Percentiles rank a stretch among this genome's conserved stretches.
Evolutionary conservation across 1,284 basidiomycete genomes (phyloP).

Genomic region (Leccinum angustisporum): DNA sequence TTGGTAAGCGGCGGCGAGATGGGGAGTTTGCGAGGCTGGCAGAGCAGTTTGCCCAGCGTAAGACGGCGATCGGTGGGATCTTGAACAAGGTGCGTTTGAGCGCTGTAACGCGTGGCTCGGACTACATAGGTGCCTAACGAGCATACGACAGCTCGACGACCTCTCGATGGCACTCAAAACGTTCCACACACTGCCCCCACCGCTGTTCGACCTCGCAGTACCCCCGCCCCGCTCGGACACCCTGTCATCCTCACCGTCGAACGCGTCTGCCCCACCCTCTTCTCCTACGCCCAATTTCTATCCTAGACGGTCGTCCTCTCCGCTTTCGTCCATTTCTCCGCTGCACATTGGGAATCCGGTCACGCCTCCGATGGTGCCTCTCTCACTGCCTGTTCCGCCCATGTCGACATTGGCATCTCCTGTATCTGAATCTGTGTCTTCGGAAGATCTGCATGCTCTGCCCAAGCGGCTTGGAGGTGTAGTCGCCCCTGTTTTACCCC

Average conservation of each 20-base stretch:
- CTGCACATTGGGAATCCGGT: slow-evolving; percentile 3
- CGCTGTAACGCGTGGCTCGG: not conserved
- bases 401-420: slow-evolving; percentile 16
- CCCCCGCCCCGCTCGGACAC: slow-evolving; percentile 33
- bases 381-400: slow-evolving; percentile 18
- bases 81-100: slow-evolving; percentile 60
- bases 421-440: not conserved
- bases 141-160: slow-evolving; percentile 41
- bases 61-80: slow-evolving; percentile 62
- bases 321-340: slow-evolving; percentile 7
- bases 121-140: not conserved
- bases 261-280: slow-evolving; percentile 16
- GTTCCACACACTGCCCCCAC: slow-evolving; percentile 48
- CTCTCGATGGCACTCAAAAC: slow-evolving; percentile 45
- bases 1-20: slow-evolving; percentile 46
- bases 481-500: slow-evolving; percentile 20
- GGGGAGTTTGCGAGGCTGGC: slow-evolving; percentile 66
- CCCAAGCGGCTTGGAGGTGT: slow-evolving; percentile 1
- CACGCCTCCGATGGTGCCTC: slow-evolving; percentile 1
- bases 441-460: not conserved
- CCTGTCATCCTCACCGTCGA: slow-evolving; percentile 21
- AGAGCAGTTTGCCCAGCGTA: slow-evolving; percentile 64
- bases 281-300: slow-evolving; percentile 8
- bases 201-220: slow-evolving; percentile 37
- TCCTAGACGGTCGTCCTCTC: slow-evolving; percentile 3